Base-by-base conservation (phyloP, 495 filamentous ascomycete species). In the Aspergillus saccharolyticus region DNA sequence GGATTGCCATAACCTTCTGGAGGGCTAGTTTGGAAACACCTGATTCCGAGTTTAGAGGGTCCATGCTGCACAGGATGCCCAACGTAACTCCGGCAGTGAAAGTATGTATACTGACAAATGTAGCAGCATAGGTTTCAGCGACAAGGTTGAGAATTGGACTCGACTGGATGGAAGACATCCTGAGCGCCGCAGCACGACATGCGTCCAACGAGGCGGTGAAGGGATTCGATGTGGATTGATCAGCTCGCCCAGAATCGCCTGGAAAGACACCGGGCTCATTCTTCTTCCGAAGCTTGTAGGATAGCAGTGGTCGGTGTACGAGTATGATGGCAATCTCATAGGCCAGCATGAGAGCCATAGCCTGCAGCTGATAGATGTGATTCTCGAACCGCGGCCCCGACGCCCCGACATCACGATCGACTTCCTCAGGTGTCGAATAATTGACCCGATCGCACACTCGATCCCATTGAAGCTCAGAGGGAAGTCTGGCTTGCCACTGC, bases 331-430 rank as follows among this genome's bases (percentile, higher is more conserved):
- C 56, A 57, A 66, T 71, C 9, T 71, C 58, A 45, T 60, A 71
- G 1, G 66, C 63, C 21, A 71, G 59, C 28, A 47, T 50, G 9
- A 72, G 57, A 3, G 66, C 50, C 21, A 72, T 54, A 0, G 64
- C 68, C 57, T 72, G 68, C 1, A 72, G 59, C 17, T 68, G 62
- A 53, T 56, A 72, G 5, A 70, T 63, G 49, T 72, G 66, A 15
- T 46, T 58, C 15, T 69, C 64, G 30, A 70, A 72, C 0, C 39
- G 30, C 4, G 66, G 61, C 0, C 68, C 63, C 3, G 66, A 63
- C 7, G 68, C 68, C 1, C 66, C 66, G 22, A 70, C 59, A n/a
- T 70, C 66, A 6, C 21, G 33, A 20, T 70, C 67, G 30, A 69
- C 58, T 24, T 67, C 63, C 7, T 67, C 63, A n/a, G 17, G 18